Percentiles rank a stretch among this genome's conserved stretches.
phyloP scores from a whole-genome alignment of 495 filamentous ascomycete species.

The Durotheca rogersii region DNA sequence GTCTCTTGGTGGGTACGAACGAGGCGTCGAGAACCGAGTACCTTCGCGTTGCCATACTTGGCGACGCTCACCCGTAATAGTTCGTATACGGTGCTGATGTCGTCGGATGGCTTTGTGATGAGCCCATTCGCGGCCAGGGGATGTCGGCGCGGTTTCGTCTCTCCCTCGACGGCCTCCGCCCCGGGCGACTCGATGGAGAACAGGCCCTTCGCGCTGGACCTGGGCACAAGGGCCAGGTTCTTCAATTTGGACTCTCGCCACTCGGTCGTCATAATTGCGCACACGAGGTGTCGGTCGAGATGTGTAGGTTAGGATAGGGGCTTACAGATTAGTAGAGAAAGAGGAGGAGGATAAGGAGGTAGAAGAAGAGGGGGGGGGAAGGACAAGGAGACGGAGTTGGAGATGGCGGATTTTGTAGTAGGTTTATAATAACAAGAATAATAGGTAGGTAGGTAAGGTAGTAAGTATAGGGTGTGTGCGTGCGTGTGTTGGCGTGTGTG shows the following conservation, averaged over 20 bases:
- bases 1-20: constrained; percentile 85
- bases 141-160: constrained; percentile 87
- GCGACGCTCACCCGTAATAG: constrained; percentile 75
- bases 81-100: constrained; percentile 83
- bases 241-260: constrained; percentile 47
- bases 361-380: not conserved
- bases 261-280: constrained; percentile 25
- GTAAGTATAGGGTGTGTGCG: too few relatives aligned
- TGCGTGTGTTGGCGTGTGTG: too few relatives aligned
- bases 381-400: not conserved
- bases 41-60: constrained; percentile 86
- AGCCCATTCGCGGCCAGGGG: constrained; percentile 71
- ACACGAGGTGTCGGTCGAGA: not conserved
- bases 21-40: constrained; percentile 75
- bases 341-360: not conserved
- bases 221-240: constrained; percentile 61
- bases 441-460: not conserved
- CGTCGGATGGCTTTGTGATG: constrained; percentile 61
- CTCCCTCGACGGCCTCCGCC: constrained; percentile 69
- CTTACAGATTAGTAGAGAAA: constrained; percentile 2
- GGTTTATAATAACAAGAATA: not conserved
- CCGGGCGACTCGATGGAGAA: constrained; percentile 81
- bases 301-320: not conserved
- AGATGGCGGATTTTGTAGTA: too few relatives aligned
- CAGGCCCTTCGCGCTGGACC: constrained; percentile 56